Base-by-base conservation (phyloP, 2,329 filamentous ascomycete species). In the Plectosphaerella plurivora region DNA sequence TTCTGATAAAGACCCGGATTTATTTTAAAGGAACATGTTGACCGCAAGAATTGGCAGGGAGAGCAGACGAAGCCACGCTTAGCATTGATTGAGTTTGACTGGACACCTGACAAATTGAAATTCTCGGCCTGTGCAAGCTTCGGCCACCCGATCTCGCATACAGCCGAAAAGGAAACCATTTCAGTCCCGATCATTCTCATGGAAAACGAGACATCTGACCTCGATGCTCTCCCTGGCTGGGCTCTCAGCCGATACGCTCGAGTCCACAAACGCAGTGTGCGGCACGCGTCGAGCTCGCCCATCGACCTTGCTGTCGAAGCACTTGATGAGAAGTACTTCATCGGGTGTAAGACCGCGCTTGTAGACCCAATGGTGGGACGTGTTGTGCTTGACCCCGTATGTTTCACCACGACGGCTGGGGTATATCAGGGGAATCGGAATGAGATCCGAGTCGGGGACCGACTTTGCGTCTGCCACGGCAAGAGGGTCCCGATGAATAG, bases 211-310 rank as follows among this genome's bases (percentile, higher is more conserved):
- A 5, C 73, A 71, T 45, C 81, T 63, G 3, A 84, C 68, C 65
- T 84, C 82, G 53, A 84, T 82, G 62, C 78, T 83, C 70, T 82
- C 85, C 57, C 88, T 73, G 1, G 77, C 65, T 12, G 77, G 71
- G 18, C 68, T 65, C 47, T 69, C 63, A 49, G 70, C 64, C 12
- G 64, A 55, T 15, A 71, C 67, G 10, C 65, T 69, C 1, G 72
- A 67, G 61, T 82, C 73, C 16, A 65, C 65, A 68, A 85, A 83
- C 3, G 80, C 77, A 6, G 73, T 73, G 58, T 84, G 81, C n/a
- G 80, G 79, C 33, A 79, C 73, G 4, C 78, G 63, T 10, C 78
- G 69, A 6, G 79, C 77, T 24, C 76, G 64, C 0, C 77, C 79
- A 61, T 82, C 79, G 22, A 68, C 68, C 70, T 81, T 79, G 24